Base-by-base conservation (phyloP, 257 asterid species). In the Penstemon davidsonii region DNA sequence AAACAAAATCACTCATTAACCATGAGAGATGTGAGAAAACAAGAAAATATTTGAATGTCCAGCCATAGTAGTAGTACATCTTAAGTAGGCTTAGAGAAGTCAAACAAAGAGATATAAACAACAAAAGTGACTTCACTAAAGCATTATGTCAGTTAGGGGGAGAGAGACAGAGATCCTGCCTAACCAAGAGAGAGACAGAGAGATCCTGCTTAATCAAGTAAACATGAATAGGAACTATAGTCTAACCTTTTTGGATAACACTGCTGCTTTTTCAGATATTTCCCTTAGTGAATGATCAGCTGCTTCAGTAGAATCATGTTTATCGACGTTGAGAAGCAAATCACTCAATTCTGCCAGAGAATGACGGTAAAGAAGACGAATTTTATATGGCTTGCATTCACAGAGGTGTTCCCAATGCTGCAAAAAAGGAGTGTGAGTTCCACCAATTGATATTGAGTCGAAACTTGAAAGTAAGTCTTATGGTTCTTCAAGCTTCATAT, bases 341-440 rank as follows among this genome's bases (percentile, higher is more conserved):
- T 68, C 84, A 70, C 75, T 75, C 93, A 92, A 78, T 70, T 92
- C 97, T 70, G 86, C 92, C 64, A 92, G 82, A 55, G 87, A 79
- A 77, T 88, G 91, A 64, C 98, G 97, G 80, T 83, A 92, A 36
- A 81, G 87, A 75, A 92, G 92, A 64, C 85, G 61, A 66, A 68
- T 96, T 74, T 85, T 86, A 78, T 75, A 76, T 52, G 96, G 79
- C 76, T 85, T 85, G 83, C 98, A 92, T 74, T 90, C 98, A 74
- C 98, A 92, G 64, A 92, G 91, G 79, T 88, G 91, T 76, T 88
- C 87, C 90, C 89, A 89, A 66, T 92, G 98, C 98, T 92, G 83
- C 88, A 86, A 61, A 64, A 64, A 69, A 71, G 67, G 66, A 66
- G 53, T 55, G 57, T 74, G 58, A 80, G 73, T 65, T 71, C 25